Evolutionary conservation across 257 asterid species (phyloP).

Genomic region (Coffea canephora): DNA sequence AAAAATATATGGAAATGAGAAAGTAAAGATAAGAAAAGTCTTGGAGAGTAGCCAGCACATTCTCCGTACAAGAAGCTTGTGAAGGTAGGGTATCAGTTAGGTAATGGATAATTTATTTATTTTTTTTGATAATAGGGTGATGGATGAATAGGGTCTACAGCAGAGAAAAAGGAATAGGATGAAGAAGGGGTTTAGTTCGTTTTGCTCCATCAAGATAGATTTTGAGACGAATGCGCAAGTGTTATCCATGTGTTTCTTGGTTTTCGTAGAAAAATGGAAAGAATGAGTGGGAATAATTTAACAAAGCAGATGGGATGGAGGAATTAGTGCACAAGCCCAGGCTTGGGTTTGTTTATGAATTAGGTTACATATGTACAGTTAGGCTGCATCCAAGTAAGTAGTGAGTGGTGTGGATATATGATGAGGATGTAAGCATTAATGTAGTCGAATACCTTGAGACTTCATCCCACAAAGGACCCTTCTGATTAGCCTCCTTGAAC

Average conservation of each 20-base stretch:
- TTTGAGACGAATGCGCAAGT: neutral
- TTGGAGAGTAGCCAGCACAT: neutral
- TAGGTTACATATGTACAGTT: constrained; percentile 20
- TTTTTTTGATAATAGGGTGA: too few relatives aligned
- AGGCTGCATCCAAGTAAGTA: neutral
- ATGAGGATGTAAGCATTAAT: neutral
- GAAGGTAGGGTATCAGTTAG: neutral
- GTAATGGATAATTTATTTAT: too few relatives aligned
- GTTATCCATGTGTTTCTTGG: neutral
- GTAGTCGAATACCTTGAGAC: constrained; percentile 64
- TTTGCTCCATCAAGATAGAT: too few relatives aligned
- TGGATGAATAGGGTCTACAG: neutral
- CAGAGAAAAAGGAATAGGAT: neutral
- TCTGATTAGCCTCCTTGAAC: constrained; percentile 95
- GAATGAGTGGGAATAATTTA: neutral
- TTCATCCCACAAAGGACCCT: constrained; percentile 97
- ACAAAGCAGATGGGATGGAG: neutral
- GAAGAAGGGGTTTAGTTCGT: neutral
- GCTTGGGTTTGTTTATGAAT: neutral
- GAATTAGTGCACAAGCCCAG: neutral
- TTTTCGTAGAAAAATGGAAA: neutral
- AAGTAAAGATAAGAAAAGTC: neutral
- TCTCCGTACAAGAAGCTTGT: neutral
- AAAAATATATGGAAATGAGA: too few relatives aligned
- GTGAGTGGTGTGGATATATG: neutral